Percentiles rank a stretch among this genome's conserved stretches.
phyloP scores from a whole-genome alignment of 2,329 filamentous ascomycete species.

The Diaporthe sp. region DNA sequence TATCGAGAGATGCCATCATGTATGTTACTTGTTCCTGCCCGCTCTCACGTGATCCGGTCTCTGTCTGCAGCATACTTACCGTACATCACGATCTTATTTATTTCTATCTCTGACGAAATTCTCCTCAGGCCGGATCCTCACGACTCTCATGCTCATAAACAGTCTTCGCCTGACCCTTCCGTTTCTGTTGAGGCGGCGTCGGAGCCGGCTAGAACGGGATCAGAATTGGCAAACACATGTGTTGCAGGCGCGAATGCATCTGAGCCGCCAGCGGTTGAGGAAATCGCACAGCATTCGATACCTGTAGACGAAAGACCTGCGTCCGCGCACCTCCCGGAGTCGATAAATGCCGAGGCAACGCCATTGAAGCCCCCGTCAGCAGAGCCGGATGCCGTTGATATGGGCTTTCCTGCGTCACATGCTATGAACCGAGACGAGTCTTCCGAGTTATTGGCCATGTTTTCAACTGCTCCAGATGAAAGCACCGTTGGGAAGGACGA shows the following conservation, averaged over 20 bases:
- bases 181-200: slow-evolving; percentile 4
- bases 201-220: background rate
- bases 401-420: background rate
- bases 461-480: background rate
- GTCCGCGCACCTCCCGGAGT: background rate
- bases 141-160: slow-evolving; percentile 1
- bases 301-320: background rate
- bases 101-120: slow-evolving; percentile 9
- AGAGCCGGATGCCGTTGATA: background rate
- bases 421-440: background rate
- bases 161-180: background rate
- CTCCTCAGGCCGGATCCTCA: slow-evolving; percentile 22
- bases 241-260: background rate
- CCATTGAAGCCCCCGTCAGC: background rate
- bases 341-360: background rate
- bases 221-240: background rate
- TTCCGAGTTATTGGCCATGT: background rate
- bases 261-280: background rate
- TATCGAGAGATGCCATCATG: slow-evolving; percentile 39
- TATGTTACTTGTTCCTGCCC: slow-evolving; percentile 40
- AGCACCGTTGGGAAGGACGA: background rate
- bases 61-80: background rate
- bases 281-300: background rate
- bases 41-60: slow-evolving; percentile 20
- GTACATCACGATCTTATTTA: background rate